Conservation (phyloP, 768 basidiomycete genomes). For the Clitopilus hobsonii region DNA sequence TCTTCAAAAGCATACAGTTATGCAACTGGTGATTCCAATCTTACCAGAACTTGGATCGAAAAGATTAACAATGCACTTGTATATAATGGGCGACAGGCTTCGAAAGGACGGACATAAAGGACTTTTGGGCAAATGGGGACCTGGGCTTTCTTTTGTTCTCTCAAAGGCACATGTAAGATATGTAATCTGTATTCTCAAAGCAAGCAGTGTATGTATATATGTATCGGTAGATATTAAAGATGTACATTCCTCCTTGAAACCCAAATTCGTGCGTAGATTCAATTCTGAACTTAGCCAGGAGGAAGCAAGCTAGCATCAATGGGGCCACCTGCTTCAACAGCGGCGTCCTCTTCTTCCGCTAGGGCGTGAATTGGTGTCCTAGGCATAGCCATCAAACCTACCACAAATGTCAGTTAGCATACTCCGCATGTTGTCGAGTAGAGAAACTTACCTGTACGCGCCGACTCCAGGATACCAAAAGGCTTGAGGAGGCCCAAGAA, state of each 20-base stretch:
- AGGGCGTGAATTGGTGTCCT: constrained; percentile 74
- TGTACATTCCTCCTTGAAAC: background rate
- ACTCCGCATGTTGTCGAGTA: background rate
- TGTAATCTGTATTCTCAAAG: background rate
- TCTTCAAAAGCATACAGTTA: constrained; percentile 42
- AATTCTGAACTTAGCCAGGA: constrained; percentile 65
- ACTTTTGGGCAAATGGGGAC: background rate
- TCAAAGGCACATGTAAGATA: background rate
- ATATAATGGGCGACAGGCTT: constrained; percentile 9
- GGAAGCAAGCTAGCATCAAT: constrained; percentile 92
- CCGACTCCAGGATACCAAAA: constrained; percentile 93
- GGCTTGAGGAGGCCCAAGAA: constrained; percentile 90
- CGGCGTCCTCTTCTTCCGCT: constrained; percentile 26
- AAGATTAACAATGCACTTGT: constrained; percentile 31
- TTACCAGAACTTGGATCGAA: constrained; percentile 32
- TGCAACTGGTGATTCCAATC: constrained; percentile 28
- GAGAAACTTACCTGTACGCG: constrained; percentile 68
- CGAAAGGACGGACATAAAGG: constrained; percentile 16
- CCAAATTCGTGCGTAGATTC: background rate
- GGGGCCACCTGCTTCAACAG: constrained; percentile 35
- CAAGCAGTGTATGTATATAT: background rate
- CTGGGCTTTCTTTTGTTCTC: background rate
- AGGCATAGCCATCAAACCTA: constrained; percentile 96
- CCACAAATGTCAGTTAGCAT: constrained; percentile 4
- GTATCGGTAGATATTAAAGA: background rate